Evolutionary conservation across 164 flowering plant genomes (phyloP).

Genomic region (Magnolia officinalis): DNA sequence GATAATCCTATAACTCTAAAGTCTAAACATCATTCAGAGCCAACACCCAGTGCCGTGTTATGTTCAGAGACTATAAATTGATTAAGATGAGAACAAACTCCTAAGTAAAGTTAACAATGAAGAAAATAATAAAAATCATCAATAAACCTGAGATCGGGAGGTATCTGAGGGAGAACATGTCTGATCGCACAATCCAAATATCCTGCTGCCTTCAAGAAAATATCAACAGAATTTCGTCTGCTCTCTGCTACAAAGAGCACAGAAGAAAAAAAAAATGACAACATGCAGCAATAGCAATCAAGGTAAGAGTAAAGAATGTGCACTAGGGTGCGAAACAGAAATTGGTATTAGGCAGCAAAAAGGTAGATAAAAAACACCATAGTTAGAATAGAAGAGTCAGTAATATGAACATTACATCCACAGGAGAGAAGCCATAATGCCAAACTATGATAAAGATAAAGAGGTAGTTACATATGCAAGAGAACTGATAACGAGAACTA

Average conservation of each 20-base stretch:
- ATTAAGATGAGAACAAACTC: not conserved
- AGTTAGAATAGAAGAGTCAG: not conserved
- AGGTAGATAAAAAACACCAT: not conserved
- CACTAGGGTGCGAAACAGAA: not conserved
- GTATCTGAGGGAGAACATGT: slow-evolving; percentile 75
- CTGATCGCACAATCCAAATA: slow-evolving; percentile 85
- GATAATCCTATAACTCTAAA: not conserved
- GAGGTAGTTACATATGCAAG: not conserved
- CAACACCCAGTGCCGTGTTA: not conserved
- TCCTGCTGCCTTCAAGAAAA: slow-evolving; percentile 91
- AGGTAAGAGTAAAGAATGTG: not conserved
- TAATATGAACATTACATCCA: not conserved
- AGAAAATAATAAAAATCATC: not conserved
- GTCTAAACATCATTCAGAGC: not conserved
- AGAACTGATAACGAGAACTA: not conserved
- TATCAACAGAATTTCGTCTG: slow-evolving; percentile 69
- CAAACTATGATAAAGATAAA: too few relatives aligned
- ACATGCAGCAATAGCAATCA: not conserved
- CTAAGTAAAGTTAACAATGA: not conserved
- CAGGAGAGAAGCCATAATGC: not conserved
- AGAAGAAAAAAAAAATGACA: not conserved
- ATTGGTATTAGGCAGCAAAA: not conserved
- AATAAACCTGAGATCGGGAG: slow-evolving; percentile 65
- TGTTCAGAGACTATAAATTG: not conserved
- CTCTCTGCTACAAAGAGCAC: slow-evolving; percentile 47